Evolutionary conservation across 1,139 yeast genomes (phyloP).

Genomic region (Hemisphaericaspora xylanilytica): DNA sequence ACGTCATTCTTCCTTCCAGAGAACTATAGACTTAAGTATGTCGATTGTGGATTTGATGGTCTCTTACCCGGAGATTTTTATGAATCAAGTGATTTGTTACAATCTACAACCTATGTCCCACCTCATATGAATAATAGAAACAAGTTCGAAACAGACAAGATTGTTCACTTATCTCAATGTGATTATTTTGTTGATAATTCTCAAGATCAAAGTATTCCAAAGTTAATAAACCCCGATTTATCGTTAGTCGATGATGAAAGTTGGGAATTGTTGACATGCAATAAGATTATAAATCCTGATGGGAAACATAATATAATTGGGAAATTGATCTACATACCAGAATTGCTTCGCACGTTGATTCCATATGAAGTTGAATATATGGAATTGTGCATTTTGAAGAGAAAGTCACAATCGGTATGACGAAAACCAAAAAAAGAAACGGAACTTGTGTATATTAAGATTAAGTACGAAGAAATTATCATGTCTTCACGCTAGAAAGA

Average conservation of each 20-base stretch:
- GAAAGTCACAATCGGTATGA: background rate
- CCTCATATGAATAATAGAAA: slow-evolving; percentile 72
- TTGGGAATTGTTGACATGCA: slow-evolving; percentile 47
- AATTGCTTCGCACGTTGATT: slow-evolving; percentile 19
- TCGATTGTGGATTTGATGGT: slow-evolving; percentile 80
- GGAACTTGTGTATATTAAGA: slow-evolving; percentile 8
- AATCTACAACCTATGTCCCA: slow-evolving; percentile 47
- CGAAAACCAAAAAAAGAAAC: background rate
- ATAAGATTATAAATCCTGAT: slow-evolving; percentile 47
- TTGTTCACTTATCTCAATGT: slow-evolving; percentile 46
- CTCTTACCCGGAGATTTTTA: slow-evolving; percentile 82
- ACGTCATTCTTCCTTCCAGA: slow-evolving; percentile 76
- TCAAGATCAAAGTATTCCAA: slow-evolving; percentile 17
- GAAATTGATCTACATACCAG: slow-evolving; percentile 47
- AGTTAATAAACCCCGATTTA: slow-evolving; percentile 13
- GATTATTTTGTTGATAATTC: slow-evolving; percentile 60
- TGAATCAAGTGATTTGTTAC: slow-evolving; percentile 33
- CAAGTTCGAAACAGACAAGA: slow-evolving; percentile 52
- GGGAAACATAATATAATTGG: slow-evolving; percentile 43
- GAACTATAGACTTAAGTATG: slow-evolving; percentile 60
- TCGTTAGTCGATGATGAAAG: slow-evolving; percentile 13
- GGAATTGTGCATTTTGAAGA: slow-evolving; percentile 42
- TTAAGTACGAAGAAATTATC: background rate
- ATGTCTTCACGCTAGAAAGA: background rate
- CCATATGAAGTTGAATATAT: slow-evolving; percentile 38